Percentiles rank a stretch among this genome's conserved stretches.
Evolutionary conservation across 345 rosid genomes (phyloP).

Genomic region (Citrus trifoliata): DNA sequence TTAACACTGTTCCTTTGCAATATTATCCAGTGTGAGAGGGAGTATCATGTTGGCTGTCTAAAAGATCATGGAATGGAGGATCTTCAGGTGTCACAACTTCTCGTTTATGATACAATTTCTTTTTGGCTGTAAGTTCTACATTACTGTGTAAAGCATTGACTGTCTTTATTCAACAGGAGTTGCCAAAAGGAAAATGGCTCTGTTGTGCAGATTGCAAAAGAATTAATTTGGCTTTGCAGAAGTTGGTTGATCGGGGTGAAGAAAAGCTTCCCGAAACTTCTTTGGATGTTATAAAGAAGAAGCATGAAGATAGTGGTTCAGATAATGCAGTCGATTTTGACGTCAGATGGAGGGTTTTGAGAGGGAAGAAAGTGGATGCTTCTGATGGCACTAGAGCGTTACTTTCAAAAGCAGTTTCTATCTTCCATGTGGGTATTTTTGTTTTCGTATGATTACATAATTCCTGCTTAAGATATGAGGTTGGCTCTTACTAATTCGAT

Average conservation of each 20-base stretch:
- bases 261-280: conserved; percentile 63
- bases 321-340: conserved; percentile 38
- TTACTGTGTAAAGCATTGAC: conserved; percentile 15
- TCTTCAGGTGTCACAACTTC: conserved; percentile 55
- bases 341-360: conserved; percentile 87
- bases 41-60: conserved; percentile 91
- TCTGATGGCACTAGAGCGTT: conserved; percentile 46
- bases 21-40: conserved; percentile 80
- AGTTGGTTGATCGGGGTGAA: conserved; percentile 55
- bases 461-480: background rate
- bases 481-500: background rate
- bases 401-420: conserved; percentile 64
- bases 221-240: conserved; percentile 53
- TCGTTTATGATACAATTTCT: conserved; percentile 2
- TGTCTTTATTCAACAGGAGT: conserved; percentile 47
- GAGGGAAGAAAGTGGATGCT: conserved; percentile 49
- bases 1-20: conserved; percentile 1
- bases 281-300: conserved; percentile 45
- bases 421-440: conserved; percentile 65
- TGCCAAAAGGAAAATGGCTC: conserved; percentile 90
- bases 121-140: background rate
- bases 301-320: conserved; percentile 33
- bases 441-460: background rate
- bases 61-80: conserved; percentile 72
- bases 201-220: conserved; percentile 59